Percentiles rank a stretch among this genome's conserved stretches.
Evolutionary conservation across 805 yeast genomes (phyloP).

Genomic region (Candida hispaniensis): DNA sequence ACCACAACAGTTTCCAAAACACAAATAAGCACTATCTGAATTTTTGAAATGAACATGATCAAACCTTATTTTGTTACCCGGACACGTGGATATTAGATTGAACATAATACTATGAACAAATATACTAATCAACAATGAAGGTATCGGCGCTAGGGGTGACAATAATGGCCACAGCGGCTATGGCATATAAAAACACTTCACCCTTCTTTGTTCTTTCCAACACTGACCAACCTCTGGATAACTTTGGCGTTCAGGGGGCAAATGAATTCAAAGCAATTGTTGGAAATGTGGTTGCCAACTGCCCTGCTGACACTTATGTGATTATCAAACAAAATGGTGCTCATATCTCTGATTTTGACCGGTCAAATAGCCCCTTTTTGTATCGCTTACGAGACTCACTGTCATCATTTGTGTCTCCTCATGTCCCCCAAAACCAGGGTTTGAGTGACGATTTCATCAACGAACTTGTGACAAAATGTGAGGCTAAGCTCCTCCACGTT

Average conservation of each 20-base stretch:
- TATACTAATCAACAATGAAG: too few relatives aligned
- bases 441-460: slow-evolving; percentile 22
- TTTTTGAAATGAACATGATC: too few relatives aligned
- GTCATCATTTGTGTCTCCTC: slow-evolving; percentile 9
- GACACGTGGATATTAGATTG: too few relatives aligned
- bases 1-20: too few relatives aligned
- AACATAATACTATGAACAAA: too few relatives aligned
- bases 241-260: slow-evolving; percentile 7
- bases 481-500: slow-evolving; percentile 36
- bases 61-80: too few relatives aligned
- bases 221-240: slow-evolving; percentile 1
- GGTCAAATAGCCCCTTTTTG: slow-evolving; percentile 34
- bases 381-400: slow-evolving; percentile 12
- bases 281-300: slow-evolving; percentile 23
- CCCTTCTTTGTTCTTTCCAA: slow-evolving; percentile 14
- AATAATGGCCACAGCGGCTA: too few relatives aligned
- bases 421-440: slow-evolving; percentile 19
- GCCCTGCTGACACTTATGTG: slow-evolving; percentile 48
- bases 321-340: slow-evolving; percentile 47
- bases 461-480: slow-evolving; percentile 36
- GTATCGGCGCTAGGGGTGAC: too few relatives aligned
- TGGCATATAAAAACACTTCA: slow-evolving; percentile 14
- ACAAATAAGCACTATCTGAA: too few relatives aligned
- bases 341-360: slow-evolving; percentile 35
- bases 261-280: slow-evolving; percentile 13